Base-by-base conservation (phyloP, 306 rosid species). In the Prunus campanulata region DNA sequence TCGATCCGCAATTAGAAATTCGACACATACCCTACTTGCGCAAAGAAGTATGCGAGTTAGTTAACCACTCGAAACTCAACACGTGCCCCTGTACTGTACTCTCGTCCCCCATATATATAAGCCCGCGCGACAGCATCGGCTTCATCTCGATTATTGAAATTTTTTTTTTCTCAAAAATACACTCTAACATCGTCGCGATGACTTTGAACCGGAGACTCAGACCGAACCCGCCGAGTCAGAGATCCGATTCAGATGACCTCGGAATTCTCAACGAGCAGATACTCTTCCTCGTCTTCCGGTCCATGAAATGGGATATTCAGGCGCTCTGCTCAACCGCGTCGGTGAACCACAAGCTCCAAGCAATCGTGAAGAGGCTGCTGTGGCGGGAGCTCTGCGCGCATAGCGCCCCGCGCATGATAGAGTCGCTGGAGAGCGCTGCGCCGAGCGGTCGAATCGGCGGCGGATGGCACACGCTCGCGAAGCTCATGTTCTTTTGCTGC, bases 401-500 rank as follows among this genome's bases (percentile, higher is more conserved):
- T 44, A 87, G 89, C 24, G 93, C 89, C 0, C 93, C 93, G 54
- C 81, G 84, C 51, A 86, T 87, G 93, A 74, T 70, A 5, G 68
- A 73, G 2, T 25, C 88, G 46, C 66, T 89, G 81, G 70, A 73
- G 2, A 54, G 35, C 50, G 83, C 82, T 14, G 71, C 78, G 14
- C 80, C 81, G 15, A 80, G 64, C 48, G 83, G 77, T 19, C 77
- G 93, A 46, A 83, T 89, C 19, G 77, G 82, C 81, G 91, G 93
- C 11, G 93, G 89, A 50, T 89, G 93, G 93, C 78, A 85, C 76
- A 81, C 89, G 44, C 85, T 89, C 0, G 91, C 89, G 24, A 89
- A 89, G 84, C 84, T 89, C 30, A 79, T 89, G 89, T 81, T 89
- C 79, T 87, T 69, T 70, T 89, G 93, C 84, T 83, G 93, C 27